Base-by-base conservation (phyloP, 192 early-diverging fungal genomes). In the Linderina pennispora region DNA sequence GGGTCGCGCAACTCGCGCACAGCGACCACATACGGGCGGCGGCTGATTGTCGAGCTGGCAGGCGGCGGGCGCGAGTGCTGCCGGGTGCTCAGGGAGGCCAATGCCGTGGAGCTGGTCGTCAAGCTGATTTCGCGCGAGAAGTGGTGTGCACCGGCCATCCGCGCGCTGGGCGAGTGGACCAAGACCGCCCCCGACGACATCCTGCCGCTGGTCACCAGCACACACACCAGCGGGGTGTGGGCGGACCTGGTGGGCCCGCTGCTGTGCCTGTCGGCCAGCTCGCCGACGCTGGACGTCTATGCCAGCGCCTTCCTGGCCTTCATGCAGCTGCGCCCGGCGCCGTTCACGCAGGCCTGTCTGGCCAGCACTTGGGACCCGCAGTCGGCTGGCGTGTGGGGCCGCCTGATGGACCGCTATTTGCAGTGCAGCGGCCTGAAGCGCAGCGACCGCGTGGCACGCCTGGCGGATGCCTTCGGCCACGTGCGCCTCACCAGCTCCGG, bases 81-180 rank as follows among this genome's bases (percentile, higher is more conserved):
- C 28, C 62, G 69, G 8, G 62, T 65, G 42, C 58, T 73, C n/a
- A 61, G 58, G 43, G 69, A 73, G 19, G 69, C 62, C 34, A 25
- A 53, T 31, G 69, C 69, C 31, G 65, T 73, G 36, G 69, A 73
- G 50, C 58, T 73, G 21, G 43, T 73, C 1, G 69, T 73, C 16
- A 73, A 73, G 62, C 54, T 73, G 38, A 73, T 73, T 10, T 73
- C 69, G 43, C 62, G 69, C 40, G 69, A 73, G 57, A 61, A 61
- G 20, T 73, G 69, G 69, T 73, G 69, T 26, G 62, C 58, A 1
- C 55, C 54, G 62, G 69, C 69, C 8, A 65, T 73, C 46, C 62
- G 69, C 16, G 69, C 69, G 8, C 58, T 73, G 31, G 50, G 65
- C 8, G 69, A 65, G 15, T 73, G 69, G 69, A 53, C 69, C 24